These are phyloP conservation scores for Carex parvula DNA, from an alignment of 176 grass and related monocot species.

Conservation along the genomic window DNA sequence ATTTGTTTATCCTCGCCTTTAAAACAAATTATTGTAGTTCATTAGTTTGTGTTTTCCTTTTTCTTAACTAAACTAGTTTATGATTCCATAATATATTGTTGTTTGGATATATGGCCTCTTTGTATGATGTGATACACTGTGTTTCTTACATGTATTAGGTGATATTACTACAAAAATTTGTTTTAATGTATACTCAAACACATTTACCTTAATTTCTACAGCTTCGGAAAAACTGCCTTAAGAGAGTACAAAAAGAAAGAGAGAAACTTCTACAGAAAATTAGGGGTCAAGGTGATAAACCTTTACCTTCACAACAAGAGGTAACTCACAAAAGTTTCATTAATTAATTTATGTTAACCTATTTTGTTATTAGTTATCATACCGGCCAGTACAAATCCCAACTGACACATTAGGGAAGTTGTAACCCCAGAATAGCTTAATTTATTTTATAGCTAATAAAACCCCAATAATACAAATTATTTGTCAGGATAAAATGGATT, in stretches of 20 bases:
- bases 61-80: background rate
- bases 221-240: constrained; percentile 74
- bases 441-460: constrained; percentile 8
- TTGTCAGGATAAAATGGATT: constrained; percentile 50
- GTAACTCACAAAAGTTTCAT: constrained; percentile 32
- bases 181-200: background rate
- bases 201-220: constrained; percentile 29
- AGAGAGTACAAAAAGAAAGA: constrained; percentile 60
- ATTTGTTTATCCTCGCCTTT: too few species aligned
- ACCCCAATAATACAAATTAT: background rate
- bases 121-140: background rate
- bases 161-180: background rate
- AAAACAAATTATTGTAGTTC: too few species aligned
- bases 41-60: background rate
- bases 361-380: background rate
- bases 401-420: background rate
- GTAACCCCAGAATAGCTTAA: background rate
- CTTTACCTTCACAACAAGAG: constrained; percentile 49
- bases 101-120: background rate
- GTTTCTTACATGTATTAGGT: background rate
- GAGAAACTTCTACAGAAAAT: constrained; percentile 65
- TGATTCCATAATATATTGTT: background rate
- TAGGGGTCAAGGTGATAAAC: constrained; percentile 34
- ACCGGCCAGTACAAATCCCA: background rate
- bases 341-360: background rate